These are phyloP conservation scores for Pelargonium citronellum DNA, from an alignment of 441 rosid genomes.

Conservation along the genomic window DNA sequence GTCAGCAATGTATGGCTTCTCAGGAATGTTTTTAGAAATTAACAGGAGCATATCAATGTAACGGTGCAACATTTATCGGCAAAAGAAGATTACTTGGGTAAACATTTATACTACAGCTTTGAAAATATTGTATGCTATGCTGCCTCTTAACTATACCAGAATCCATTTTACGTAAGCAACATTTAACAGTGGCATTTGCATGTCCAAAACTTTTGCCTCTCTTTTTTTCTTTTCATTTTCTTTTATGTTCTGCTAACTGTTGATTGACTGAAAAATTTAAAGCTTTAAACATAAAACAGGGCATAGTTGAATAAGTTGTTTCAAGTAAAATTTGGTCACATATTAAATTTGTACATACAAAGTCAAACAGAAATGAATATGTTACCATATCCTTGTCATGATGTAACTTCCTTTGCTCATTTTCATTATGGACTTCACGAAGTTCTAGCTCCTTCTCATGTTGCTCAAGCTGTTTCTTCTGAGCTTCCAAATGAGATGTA, in stretches of 20 bases:
- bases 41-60: neutral
- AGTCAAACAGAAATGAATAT: slow-evolving; percentile 13
- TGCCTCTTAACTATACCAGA: neutral
- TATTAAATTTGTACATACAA: neutral
- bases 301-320: neutral
- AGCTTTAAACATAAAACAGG: too few species aligned
- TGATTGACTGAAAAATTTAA: neutral
- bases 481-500: slow-evolving; percentile 28
- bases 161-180: neutral
- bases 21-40: neutral
- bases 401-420: slow-evolving; percentile 31
- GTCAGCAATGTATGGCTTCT: neutral
- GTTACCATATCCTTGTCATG: slow-evolving; percentile 49
- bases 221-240: too few species aligned
- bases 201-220: neutral
- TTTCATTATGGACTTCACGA: slow-evolving; percentile 44
- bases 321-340: neutral
- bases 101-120: neutral
- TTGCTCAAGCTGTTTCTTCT: slow-evolving; percentile 33
- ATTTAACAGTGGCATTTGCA: neutral
- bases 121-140: neutral
- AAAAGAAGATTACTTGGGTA: neutral
- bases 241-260: neutral
- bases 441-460: slow-evolving; percentile 40
- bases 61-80: neutral